Percentiles rank a stretch among this genome's conserved stretches.
These are phyloP conservation scores for Beauveria brongniartii DNA, from an alignment of 2,329 filamentous ascomycete genomes.

Conservation along the genomic window DNA sequence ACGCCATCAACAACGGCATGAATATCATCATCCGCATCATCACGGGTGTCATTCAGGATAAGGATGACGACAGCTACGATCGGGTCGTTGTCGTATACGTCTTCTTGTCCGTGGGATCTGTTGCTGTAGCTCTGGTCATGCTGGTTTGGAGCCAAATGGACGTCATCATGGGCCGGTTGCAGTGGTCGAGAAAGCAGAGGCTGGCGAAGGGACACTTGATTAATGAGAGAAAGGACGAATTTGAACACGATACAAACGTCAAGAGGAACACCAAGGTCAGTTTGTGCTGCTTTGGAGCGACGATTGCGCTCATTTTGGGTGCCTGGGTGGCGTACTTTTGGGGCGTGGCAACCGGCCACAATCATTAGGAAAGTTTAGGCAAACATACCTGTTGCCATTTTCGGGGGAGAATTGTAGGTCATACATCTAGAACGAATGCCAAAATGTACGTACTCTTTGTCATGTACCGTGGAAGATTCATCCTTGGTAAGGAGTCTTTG, in stretches of 20 bases:
- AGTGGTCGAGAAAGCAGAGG: constrained; percentile 51
- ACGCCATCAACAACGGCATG: constrained; percentile 56
- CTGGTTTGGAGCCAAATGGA: constrained; percentile 29
- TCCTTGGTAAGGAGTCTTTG: too few species aligned
- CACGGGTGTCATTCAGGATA: constrained; percentile 50
- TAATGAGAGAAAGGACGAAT: constrained; percentile 33
- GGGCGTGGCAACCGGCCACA: constrained; percentile 48
- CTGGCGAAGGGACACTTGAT: constrained; percentile 34
- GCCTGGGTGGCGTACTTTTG: constrained; percentile 51
- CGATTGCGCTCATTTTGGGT: constrained; percentile 41
- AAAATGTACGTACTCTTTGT: too few species aligned
- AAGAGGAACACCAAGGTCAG: constrained; percentile 34
- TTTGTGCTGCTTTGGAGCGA: constrained; percentile 31
- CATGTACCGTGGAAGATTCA: too few species aligned
- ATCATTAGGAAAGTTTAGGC: constrained; percentile 16
- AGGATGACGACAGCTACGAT: constrained; percentile 46
- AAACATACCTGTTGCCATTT: too few species aligned
- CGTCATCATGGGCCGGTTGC: constrained; percentile 39
- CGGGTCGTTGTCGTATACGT: constrained; percentile 49
- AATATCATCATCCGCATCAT: constrained; percentile 51
- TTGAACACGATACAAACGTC: constrained; percentile 26
- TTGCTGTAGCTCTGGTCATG: constrained; percentile 35
- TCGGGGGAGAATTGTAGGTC: too few species aligned
- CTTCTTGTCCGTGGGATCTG: constrained; percentile 40
- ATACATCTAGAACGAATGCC: too few species aligned